These are phyloP conservation scores for Platismatia glauca DNA, from an alignment of 495 filamentous ascomycete genomes.

Conservation along the genomic window DNA sequence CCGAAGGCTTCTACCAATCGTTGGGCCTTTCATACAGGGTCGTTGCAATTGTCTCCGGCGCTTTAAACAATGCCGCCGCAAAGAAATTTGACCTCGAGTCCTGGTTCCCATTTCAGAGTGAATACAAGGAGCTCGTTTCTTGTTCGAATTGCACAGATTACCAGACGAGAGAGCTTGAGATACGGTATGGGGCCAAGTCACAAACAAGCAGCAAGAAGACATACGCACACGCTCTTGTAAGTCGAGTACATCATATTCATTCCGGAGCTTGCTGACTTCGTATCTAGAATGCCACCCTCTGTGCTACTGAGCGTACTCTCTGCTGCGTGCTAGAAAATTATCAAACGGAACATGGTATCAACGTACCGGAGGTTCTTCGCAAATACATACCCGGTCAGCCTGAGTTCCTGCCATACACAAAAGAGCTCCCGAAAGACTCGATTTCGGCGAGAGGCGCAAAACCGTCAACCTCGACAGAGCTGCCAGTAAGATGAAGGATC, in stretches of 20 bases:
- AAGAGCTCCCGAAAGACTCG: slow-evolving; percentile 67
- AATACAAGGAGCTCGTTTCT: slow-evolving; percentile 95
- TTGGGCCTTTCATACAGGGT: slow-evolving; percentile 83
- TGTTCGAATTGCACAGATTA: slow-evolving; percentile 97
- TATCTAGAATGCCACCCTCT: slow-evolving; percentile 66
- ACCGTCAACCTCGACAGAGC: slow-evolving; percentile 22
- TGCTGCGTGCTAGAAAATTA: slow-evolving; percentile 97
- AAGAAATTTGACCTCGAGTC: slow-evolving; percentile 97
- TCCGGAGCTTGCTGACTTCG: background rate
- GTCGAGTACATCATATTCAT: background rate
- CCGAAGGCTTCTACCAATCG: slow-evolving; percentile 90
- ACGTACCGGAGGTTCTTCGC: slow-evolving; percentile 74
- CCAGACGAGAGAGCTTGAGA: slow-evolving; percentile 80
- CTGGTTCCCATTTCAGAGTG: slow-evolving; percentile 92
- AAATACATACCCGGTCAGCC: slow-evolving; percentile 88
- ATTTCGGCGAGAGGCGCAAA: slow-evolving; percentile 50
- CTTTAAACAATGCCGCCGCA: slow-evolving; percentile 83
- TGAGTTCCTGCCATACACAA: slow-evolving; percentile 79
- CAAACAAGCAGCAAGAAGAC: slow-evolving; percentile 75
- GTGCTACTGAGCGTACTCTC: slow-evolving; percentile 85
- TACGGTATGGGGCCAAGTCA: slow-evolving; percentile 71
- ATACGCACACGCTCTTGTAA: slow-evolving; percentile 74
- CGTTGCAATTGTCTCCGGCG: slow-evolving; percentile 88
- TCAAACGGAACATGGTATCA: slow-evolving; percentile 82
- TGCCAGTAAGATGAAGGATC: slow-evolving; percentile 9